Percentiles rank a stretch among this genome's conserved stretches.
Conservation (phyloP, 345 rosid species). For the Gossypium raimondii region DNA sequence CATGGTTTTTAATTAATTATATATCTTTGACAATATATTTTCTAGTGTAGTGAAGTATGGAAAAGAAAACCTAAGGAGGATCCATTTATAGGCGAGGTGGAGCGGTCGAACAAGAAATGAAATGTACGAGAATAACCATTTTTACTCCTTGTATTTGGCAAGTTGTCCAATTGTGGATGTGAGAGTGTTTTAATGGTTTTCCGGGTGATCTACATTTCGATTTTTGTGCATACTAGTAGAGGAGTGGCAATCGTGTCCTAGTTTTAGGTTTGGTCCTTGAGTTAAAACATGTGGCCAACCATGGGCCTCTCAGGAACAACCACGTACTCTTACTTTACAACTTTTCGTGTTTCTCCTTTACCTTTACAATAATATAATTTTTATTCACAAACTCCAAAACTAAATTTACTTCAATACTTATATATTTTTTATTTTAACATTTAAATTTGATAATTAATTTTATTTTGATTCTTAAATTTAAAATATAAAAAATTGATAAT, state of each 20-base stretch:
- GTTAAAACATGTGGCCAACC: not conserved
- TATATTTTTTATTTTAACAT: no score
- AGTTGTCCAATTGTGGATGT: not conserved
- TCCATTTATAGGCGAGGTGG: not conserved
- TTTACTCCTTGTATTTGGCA: not conserved
- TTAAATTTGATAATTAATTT: no score
- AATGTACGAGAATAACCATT: not conserved
- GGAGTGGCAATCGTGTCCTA: not conserved
- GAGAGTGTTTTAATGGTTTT: not conserved
- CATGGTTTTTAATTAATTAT: slow-evolving; percentile 13
- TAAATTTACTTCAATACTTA: no score
- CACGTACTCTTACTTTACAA: not conserved
- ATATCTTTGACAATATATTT: not conserved
- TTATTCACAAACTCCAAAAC: no score
- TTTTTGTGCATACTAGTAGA: not conserved
- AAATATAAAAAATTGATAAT: no score
- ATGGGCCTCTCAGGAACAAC: not conserved
- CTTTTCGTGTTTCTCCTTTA: not conserved
- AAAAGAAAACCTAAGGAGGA: not conserved
- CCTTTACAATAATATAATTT: not conserved
- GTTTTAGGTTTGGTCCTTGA: not conserved
- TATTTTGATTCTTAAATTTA: no score
- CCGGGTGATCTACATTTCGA: no score
- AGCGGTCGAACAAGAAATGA: no score
- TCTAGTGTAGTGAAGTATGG: not conserved